Base-by-base conservation (phyloP, 345 rosid genomes). In the Dipteronia sinensis region DNA sequence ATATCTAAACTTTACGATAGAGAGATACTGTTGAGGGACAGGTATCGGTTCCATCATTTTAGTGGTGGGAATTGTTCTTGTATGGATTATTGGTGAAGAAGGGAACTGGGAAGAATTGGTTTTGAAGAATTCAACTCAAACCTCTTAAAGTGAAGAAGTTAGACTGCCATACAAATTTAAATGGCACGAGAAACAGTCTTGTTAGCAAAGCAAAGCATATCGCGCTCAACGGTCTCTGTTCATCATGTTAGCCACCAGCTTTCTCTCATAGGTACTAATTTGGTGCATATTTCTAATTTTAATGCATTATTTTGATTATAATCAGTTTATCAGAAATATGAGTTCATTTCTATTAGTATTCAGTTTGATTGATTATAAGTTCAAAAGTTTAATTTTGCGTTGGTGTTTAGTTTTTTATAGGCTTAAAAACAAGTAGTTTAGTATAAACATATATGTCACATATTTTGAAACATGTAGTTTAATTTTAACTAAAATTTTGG, bases 1-100 rank as follows among this genome's bases (percentile, higher is more conserved):
- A 72, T 92, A 74, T 90, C 96, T 55, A 77, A 76, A 80, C 79
- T 87, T 55, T 90, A 91, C 70, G 64, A 85, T 22, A 84, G 89
- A 76, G 91, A 92, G 77, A 88, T 92, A 10, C 44, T 88, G 71
- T 82, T 92, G 67, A 83, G 94, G 67, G 92, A 92, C 53, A 66
- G 93, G 53, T 89, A 87, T 75, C 69, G 93, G 40, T 92, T 90
- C 82, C 96, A 92, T 75, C 92, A 86, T 83, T 92, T 92, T 71
- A 87, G 85, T 53, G 75, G 77, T 38, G 94, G 96, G 9, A 72
- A 86, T 23, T 90, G 96, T 80, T 92, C 94, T 4, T 92, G 96
- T 80, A 87, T 77, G 69, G 96, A 89, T 82, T 92, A 86, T 71
- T 90, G 92, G 94, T 92, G 81, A 90, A 59, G 47, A 59, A n/a